phyloP scores from a whole-genome alignment of 2,329 filamentous ascomycete genomes.

The Aschersonia sp. region DNA sequence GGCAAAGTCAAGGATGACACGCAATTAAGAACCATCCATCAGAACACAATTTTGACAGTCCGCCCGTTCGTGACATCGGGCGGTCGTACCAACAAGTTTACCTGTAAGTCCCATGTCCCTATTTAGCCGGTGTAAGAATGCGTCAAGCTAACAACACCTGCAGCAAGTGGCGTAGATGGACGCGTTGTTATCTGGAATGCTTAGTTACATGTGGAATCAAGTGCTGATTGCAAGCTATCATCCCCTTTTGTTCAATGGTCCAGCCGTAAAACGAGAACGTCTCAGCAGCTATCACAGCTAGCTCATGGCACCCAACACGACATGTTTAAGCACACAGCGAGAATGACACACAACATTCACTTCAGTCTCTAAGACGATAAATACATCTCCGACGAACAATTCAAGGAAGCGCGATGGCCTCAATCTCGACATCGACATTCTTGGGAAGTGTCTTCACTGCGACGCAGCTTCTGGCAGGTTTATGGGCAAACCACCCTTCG shows the following conservation, averaged over 20 bases:
- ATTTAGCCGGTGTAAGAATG: not conserved
- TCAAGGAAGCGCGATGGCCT: constrained; percentile 63
- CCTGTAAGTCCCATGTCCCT: constrained; percentile 47
- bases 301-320: not conserved
- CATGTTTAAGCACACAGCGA: too few species aligned
- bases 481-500: constrained; percentile 68
- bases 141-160: constrained; percentile 8
- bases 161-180: constrained; percentile 72
- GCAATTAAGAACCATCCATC: constrained; percentile 86
- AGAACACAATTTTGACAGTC: constrained; percentile 86
- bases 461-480: constrained; percentile 80
- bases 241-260: too few species aligned
- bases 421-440: constrained; percentile 78
- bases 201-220: constrained; percentile 21
- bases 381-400: not conserved
- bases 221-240: too few species aligned
- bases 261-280: not conserved
- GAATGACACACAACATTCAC: too few species aligned
- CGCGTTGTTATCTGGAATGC: constrained; percentile 66
- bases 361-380: too few species aligned
- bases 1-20: constrained; percentile 87
- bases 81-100: constrained; percentile 62
- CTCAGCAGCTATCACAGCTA: not conserved
- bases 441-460: constrained; percentile 82
- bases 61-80: constrained; percentile 58